A percentile compares a stretch with the other conserved stretches of the same genome.
Conservation (phyloP, 345 rosid species). For the Linum lewisii region DNA sequence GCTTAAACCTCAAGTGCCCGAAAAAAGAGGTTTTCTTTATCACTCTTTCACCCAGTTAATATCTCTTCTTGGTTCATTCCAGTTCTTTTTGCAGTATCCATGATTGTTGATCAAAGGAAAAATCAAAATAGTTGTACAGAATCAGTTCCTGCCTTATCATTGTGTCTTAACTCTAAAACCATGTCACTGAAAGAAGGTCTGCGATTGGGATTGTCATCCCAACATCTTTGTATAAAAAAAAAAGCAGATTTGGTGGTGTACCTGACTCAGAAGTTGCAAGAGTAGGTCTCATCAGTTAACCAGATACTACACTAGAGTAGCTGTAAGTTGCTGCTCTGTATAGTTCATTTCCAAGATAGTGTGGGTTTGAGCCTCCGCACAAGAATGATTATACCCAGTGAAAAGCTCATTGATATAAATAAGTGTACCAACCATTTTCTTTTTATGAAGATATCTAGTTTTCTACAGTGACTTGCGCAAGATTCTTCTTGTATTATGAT, state of each 20-base stretch:
- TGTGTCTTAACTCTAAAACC: slow-evolving; percentile 40
- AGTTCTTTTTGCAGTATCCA: slow-evolving; percentile 15
- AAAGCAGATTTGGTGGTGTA: slow-evolving; percentile 34
- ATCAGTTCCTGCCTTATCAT: slow-evolving; percentile 36
- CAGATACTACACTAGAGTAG: slow-evolving; percentile 83
- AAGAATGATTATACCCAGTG: slow-evolving; percentile 86
- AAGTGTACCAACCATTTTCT: slow-evolving; percentile 91
- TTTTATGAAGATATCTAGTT: slow-evolving; percentile 90
- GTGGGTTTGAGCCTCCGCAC: slow-evolving; percentile 94
- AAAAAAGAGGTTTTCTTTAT: slow-evolving; percentile 34
- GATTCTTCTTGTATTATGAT: slow-evolving; percentile 61
- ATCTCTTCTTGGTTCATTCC: slow-evolving; percentile 31
- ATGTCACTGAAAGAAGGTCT: slow-evolving; percentile 67
- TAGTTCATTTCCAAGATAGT: slow-evolving; percentile 96
- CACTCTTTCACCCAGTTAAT: slow-evolving; percentile 53
- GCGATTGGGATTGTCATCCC: slow-evolving; percentile 60
- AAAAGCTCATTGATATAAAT: slow-evolving; percentile 95
- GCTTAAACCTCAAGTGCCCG: slow-evolving; percentile 25
- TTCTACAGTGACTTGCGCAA: slow-evolving; percentile 45
- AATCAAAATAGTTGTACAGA: slow-evolving; percentile 27
- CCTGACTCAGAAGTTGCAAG: slow-evolving; percentile 49
- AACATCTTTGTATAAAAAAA: slow-evolving; percentile 71
- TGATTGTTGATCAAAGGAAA: slow-evolving; percentile 21
- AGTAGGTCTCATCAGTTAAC: slow-evolving; percentile 69
- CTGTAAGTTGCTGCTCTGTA: slow-evolving; percentile 92